Base-by-base conservation (phyloP, 2,329 filamentous ascomycete species). In the Annulohypoxylon truncatum region DNA sequence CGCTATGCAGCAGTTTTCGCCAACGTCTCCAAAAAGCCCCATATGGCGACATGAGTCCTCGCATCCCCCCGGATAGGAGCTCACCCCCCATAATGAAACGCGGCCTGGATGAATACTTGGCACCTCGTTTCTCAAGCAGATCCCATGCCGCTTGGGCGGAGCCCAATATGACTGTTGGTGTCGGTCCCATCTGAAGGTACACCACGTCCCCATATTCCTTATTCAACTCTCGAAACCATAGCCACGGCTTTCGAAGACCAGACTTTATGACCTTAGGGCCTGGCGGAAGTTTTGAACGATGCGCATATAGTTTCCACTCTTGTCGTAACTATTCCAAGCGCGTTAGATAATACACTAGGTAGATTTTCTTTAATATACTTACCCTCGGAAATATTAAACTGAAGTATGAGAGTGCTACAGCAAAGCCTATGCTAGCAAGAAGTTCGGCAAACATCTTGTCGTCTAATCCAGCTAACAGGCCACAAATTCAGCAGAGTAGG, bases 31-130 rank as follows among this genome's bases (percentile, higher is more conserved):
- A 83, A 47, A 78, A 82, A 0, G 75, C 62, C 0, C 75, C 76
- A 65, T 83, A 82, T 0, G 81, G 80, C 3, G 81, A 78, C 76
- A 83, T 82, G 3, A 83, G 71, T 0, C 81, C 80, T 3, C 80
- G 75, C 75, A 82, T 76, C 0, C 80, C 80, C 0, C 76, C 78
- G 0, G 81, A 82, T 0, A 82, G 72, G 0, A 81, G 72, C 42
- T 83, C 80, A 1, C 79, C 78, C 24, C 81, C 82, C 76, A 82
- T 80, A 61, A 83, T 81, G 66, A 83, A 83, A 2, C 81, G 75
- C 0, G 82, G 82, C 0, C 82, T 76, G 0, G 81, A 83, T 0
- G 81, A 82, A 60, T 81, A 83, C 38, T 80, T 77, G 2, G 79
- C 75, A 1, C 81, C 81, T 3, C 78, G 77, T 57, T 79, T 81